Evolutionary conservation across 2,329 filamentous ascomycete genomes (phyloP).

Genomic region (Allantophomopsis cytisporea): DNA sequence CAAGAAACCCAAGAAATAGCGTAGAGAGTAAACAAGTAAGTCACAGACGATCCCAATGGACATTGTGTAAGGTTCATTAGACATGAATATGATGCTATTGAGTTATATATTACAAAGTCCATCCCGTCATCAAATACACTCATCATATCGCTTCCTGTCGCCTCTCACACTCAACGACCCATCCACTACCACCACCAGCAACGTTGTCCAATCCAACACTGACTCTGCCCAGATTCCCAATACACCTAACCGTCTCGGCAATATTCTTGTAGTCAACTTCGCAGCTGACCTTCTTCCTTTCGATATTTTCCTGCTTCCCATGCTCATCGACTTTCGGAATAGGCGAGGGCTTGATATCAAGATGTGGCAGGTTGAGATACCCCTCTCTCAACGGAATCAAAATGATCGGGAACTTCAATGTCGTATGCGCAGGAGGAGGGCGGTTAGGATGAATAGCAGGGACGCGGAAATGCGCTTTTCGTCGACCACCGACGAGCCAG

Average conservation of each 20-base stretch:
- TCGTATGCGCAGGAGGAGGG: constrained; percentile 33
- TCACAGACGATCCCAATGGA: too few relatives aligned
- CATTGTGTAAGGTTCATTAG: too few relatives aligned
- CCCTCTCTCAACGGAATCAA: constrained; percentile 73
- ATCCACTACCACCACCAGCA: constrained; percentile 48
- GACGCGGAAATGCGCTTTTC: constrained; percentile 65
- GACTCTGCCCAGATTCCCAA: constrained; percentile 56
- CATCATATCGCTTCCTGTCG: too few relatives aligned
- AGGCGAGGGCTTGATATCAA: constrained; percentile 54
- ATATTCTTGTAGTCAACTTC: constrained; percentile 74
- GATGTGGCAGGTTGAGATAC: constrained; percentile 58
- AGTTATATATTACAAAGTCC: too few relatives aligned
- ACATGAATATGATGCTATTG: too few relatives aligned
- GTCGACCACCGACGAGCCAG: constrained; percentile 76
- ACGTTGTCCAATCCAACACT: constrained; percentile 61
- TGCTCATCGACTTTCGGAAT: constrained; percentile 7
- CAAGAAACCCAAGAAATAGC: too few relatives aligned
- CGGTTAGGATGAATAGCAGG: constrained; percentile 27
- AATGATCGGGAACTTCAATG: constrained; percentile 46
- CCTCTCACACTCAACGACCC: constrained; percentile 49
- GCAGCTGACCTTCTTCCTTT: constrained; percentile 31
- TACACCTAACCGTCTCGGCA: constrained; percentile 63
- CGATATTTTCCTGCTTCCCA: constrained; percentile 4
- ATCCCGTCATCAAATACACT: too few relatives aligned
- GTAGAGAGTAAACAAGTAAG: too few relatives aligned